Evolutionary conservation across 352 stramenopile genomes (phyloP), one percentile per base, ranked within the genome.

Genomic region (Salisapilia sapeloensis): DNA sequence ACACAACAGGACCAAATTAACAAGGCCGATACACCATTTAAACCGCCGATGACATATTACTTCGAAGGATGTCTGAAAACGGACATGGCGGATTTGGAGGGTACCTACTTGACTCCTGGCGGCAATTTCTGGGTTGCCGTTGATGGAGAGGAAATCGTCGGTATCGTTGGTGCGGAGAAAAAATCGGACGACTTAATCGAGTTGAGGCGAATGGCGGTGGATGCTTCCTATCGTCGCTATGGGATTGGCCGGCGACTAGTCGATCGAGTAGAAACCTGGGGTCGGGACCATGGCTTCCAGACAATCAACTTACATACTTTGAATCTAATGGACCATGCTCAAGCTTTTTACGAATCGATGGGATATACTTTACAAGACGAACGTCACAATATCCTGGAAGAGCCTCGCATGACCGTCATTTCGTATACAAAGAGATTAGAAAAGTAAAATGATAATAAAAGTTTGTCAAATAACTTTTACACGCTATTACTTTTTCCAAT

Each of bases 71-170:
- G 32, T 28, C 11, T 70, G 14, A 35, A 48, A 9, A 24, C 39
- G 0, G 53, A 70, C 37, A 38, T 74, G 33, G 35, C 32, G 13
- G 44, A 64, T 27, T 62, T 67, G 14, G 18, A 48, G 10, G 38
- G 33, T 29, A 52, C 42, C 5, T 74, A 67, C 45, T 56, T 66
- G 12, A 24, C 26, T 6, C 29, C 27, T 3, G 56, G 53, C 15
- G 56, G 56, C 18, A 65, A 67, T 40, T 70, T 61, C 26, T 75
- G 56, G 53, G 56, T 70, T 31, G 60, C 53, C 2, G 48, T 41
- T 15, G 38, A 44, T 14, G 37, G 30, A 2, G 23, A 47, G 10
- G 15, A 30, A 9, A 17, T 58, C 1, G 35, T 46, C 4, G 49
- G 50, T 11, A 64, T 56, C 38, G 46, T 60, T 0, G 56, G 30